These are phyloP conservation scores for Gastrodia elata DNA, from an alignment of 106 monocot species.

Conservation along the genomic window DNA sequence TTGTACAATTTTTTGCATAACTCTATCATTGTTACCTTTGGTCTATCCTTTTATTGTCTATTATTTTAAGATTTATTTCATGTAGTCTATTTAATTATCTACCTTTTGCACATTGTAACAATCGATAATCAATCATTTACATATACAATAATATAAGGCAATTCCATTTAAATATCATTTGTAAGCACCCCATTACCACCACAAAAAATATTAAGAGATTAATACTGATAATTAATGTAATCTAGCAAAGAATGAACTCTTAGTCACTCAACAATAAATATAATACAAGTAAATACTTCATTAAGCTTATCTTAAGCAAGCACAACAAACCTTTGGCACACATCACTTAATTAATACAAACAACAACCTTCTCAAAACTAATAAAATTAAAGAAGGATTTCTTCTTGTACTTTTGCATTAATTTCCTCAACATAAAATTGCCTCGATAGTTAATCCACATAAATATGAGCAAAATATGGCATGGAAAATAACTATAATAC, in stretches of 20 bases:
- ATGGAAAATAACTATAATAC: neutral
- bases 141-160: neutral
- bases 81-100: neutral
- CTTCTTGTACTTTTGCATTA: neutral
- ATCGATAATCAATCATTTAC: neutral
- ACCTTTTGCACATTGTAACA: neutral
- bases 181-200: neutral
- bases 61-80: neutral
- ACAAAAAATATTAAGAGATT: neutral
- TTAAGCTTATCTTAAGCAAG: neutral
- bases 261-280: neutral
- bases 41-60: neutral
- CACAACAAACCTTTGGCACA: neutral
- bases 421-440: neutral
- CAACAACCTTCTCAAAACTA: neutral
- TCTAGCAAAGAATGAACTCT: neutral
- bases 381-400: neutral
- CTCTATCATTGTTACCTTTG: neutral
- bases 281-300: neutral
- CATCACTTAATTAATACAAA: neutral
- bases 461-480: neutral
- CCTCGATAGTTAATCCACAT: neutral
- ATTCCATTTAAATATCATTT: neutral
- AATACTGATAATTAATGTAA: neutral
- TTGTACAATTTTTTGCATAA: conserved; percentile 1